Conservation (phyloP, 1,284 basidiomycete genomes). For the Tilletia horrida region DNA sequence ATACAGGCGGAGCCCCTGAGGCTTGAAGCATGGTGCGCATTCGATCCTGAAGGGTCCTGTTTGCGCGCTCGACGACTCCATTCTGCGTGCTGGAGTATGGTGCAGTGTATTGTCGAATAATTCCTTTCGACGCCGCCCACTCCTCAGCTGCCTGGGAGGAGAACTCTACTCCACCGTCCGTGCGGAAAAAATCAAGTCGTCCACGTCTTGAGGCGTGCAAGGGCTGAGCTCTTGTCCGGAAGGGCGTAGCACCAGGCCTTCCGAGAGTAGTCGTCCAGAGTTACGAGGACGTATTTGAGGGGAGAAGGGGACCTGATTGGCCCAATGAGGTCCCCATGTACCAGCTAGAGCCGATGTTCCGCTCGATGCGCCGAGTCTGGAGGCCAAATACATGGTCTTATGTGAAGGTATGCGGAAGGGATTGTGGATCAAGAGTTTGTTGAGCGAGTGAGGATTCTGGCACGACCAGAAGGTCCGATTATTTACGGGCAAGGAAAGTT, state of each 20-base stretch:
- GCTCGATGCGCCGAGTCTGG: not conserved
- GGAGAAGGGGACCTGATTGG: not conserved
- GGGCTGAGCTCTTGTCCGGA: not conserved
- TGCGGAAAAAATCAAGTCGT: not conserved
- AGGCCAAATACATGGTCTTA: not conserved
- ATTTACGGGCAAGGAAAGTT: not conserved
- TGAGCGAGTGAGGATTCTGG: not conserved
- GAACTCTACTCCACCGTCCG: not conserved
- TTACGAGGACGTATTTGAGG: not conserved
- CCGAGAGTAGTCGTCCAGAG: not conserved
- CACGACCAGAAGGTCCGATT: not conserved
- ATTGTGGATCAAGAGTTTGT: not conserved
- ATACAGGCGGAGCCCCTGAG: not conserved
- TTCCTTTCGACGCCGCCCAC: not conserved
- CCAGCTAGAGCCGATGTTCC: not conserved
- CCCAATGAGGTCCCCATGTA: not conserved
- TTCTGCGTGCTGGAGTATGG: not conserved
- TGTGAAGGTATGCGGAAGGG: conserved; percentile 3
- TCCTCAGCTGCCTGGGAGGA: not conserved
- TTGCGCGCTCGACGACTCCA: not conserved
- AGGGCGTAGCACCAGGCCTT: not conserved
- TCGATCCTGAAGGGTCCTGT: not conserved
- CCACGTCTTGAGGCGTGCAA: not conserved
- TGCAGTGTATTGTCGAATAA: not conserved
- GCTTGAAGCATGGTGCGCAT: not conserved